Evolutionary conservation across 306 rosid genomes (phyloP).

Genomic region (Nissolia schottii): DNA sequence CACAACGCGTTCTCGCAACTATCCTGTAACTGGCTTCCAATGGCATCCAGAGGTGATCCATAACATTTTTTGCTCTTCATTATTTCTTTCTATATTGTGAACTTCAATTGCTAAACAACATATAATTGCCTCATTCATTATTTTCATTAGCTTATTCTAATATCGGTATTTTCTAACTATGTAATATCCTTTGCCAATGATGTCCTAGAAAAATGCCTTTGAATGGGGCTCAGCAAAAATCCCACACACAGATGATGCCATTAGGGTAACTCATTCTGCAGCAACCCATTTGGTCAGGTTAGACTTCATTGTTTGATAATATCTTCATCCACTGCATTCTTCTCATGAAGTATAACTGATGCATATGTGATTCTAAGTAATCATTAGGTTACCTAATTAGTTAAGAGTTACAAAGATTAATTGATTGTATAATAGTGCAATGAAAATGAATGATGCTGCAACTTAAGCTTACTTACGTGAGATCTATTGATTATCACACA

Average conservation of each 20-base stretch:
- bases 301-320: slow-evolving; percentile 24
- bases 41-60: slow-evolving; percentile 80
- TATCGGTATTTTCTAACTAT: neutral
- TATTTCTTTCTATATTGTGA: neutral
- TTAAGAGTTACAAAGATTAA: neutral
- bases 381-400: neutral
- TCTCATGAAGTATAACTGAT: neutral
- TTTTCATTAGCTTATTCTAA: neutral
- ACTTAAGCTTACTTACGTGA: neutral
- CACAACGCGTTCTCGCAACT: slow-evolving; percentile 41
- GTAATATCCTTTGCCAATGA: slow-evolving; percentile 16
- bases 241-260: slow-evolving; percentile 84
- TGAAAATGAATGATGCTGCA: neutral
- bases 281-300: slow-evolving; percentile 89
- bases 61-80: neutral
- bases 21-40: slow-evolving; percentile 73
- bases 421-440: neutral
- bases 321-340: neutral
- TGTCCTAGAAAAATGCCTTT: slow-evolving; percentile 82
- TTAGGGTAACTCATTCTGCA: slow-evolving; percentile 63
- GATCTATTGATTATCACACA: neutral
- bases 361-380: neutral
- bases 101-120: neutral
- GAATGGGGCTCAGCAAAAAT: slow-evolving; percentile 66
- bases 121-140: neutral